Base-by-base conservation (phyloP, 495 filamentous ascomycete species). In the Aeminium ludgeri region DNA sequence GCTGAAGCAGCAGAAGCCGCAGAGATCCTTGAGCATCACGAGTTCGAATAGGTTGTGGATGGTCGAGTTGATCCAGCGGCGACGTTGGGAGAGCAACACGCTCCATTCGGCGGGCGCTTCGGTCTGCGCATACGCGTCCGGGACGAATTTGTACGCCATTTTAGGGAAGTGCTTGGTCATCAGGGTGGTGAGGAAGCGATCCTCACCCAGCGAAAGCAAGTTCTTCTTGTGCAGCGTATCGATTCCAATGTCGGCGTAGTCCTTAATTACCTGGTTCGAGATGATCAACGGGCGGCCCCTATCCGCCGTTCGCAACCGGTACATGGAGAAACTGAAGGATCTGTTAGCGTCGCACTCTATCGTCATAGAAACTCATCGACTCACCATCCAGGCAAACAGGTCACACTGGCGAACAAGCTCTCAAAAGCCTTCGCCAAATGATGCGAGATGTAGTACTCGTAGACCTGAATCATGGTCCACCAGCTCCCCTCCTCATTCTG, bases 381-480 rank as follows among this genome's bases (percentile, higher is more conserved):
- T 66, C 72, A 94, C 87, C 89, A 97, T 68, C 89, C 89, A 49
- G 89, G 89, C 63, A 97, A 74, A 78, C 89, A 97, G 34, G 86
- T 94, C 48, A 95, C 86, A 56, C 80, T 87, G 55, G 82, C 86
- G 49, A 95, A 95, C 31, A 95, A 70, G 32, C 84, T 92, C 60
- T 95, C 86, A 50, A 95, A 95, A 41, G 86, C 82, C 66, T 95
- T 95, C 28, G 86, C 63, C 46, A 95, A 62, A 60, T 95, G 78
- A 67, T 95, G 86, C 16, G 86, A 92, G 56, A 95, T 95, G 59
- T 80, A 95, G 65, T 95, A 95, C 60, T 95, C 86, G 61, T 95
- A 95, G 43, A 95, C 89, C 59, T 97, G 89, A 55, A 97, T 97
- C 89, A 97, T 97, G 8, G 91, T 97, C 83, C 84, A 91, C 85